Base-by-base conservation (phyloP, 2,329 filamentous ascomycete species). In the Colletotrichum orbiculare region DNA sequence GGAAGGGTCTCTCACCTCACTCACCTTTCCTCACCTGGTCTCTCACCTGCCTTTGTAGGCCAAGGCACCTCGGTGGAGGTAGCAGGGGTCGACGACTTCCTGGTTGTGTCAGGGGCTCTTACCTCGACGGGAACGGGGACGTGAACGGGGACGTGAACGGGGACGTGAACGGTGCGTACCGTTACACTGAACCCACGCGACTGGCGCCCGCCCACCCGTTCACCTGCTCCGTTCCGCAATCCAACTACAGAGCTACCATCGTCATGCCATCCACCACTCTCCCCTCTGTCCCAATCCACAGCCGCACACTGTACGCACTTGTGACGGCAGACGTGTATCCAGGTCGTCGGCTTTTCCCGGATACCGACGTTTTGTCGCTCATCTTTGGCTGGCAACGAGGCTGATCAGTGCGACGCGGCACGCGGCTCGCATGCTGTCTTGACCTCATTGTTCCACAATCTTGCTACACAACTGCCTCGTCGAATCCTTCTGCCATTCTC, bases 401-500 rank as follows among this genome's bases (percentile, higher is more conserved):
- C 41, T 61, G 39, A 55, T 39, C 46, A 50, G 45, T 13, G 35
- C 50, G 37, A 47, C 25, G 57, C 46, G 46, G 33, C 46, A 48
- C 49, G 35, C 25, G 38, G 42, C 57, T 61, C 45, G 39, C 49
- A 17, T 13, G n/a, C 45, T 17, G 13, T 7, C 47, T 33, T 49
- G 45, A 50, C 38, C 46, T 53, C 46, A 4, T 59, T 33, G 56
- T 53, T 59, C 42, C 55, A 49, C 47, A 59, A 33, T 37, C 7
- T 12, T 46, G 52, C 37, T 43, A 48, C 53, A 38, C 63, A 64
- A 62, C 56, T 65, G 42, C 41, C 46, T 57, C 58, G 41, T 37
- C 34, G 33, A 47, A 57, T 66, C 63, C 63, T 65, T 63, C 53
- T 43, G 13, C 43, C 53, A 9, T 42, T 45, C 38, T 64, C 47